Percentiles rank a stretch among this genome's conserved stretches.
Conservation (phyloP, 2,329 filamentous ascomycete species). For the Cladophialophora immunda region DNA sequence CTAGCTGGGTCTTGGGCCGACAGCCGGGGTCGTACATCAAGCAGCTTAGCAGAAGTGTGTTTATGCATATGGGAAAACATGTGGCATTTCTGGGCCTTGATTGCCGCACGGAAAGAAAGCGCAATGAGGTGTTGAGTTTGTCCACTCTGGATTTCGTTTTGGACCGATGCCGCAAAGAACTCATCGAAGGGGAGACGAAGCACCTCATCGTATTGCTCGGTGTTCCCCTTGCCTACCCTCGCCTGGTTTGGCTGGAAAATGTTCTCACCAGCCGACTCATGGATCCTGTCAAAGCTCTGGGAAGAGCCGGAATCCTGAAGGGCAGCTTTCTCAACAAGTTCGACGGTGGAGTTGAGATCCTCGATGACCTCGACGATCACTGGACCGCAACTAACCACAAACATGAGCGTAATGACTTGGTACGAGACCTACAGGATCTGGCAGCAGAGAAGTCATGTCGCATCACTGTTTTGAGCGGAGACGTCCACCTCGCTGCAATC, state of each 20-base stretch:
- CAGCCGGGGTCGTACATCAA: constrained; percentile 88
- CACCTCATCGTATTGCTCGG: constrained; percentile 77
- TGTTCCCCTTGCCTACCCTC: constrained; percentile 82
- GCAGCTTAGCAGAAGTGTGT: constrained; percentile 83
- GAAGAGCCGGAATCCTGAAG: constrained; percentile 76
- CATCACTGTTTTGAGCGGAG: constrained; percentile 89
- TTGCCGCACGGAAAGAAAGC: constrained; percentile 87
- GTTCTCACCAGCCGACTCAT: constrained; percentile 82
- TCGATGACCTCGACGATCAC: constrained; percentile 93
- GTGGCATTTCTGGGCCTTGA: constrained; percentile 87
- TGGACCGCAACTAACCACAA: constrained; percentile 98
- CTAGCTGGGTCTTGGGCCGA: constrained; percentile 87
- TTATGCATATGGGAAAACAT: constrained; percentile 81
- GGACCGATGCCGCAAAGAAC: constrained; percentile 82
- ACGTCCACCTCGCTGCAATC: constrained; percentile 90
- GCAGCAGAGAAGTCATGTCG: constrained; percentile 92
- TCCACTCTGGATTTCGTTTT: constrained; percentile 87
- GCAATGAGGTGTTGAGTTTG: constrained; percentile 79
- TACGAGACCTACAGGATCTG: constrained; percentile 91
- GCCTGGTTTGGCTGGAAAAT: constrained; percentile 73
- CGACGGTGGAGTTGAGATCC: constrained; percentile 88
- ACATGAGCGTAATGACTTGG: constrained; percentile 81
- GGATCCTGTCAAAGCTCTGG: constrained; percentile 88
- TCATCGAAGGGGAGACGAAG: constrained; percentile 83
- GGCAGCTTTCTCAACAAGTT: constrained; percentile 85